Evolutionary conservation across 2,329 filamentous ascomycete species (phyloP).

Genomic region (Neurospora sp.): DNA sequence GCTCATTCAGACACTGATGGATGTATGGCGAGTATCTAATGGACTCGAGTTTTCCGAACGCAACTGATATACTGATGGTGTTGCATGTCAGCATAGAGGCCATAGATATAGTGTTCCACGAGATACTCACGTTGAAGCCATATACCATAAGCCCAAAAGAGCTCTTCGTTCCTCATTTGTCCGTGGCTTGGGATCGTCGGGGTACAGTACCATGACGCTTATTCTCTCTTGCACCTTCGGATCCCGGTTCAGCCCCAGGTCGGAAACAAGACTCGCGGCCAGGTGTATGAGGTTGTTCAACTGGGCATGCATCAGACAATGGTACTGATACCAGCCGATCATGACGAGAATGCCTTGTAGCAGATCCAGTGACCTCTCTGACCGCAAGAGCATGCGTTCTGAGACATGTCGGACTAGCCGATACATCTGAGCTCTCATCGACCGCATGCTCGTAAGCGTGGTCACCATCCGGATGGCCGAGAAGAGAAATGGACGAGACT

Average conservation of each 20-base stretch:
- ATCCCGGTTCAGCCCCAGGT: slow-evolving; percentile 35
- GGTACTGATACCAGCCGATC: slow-evolving; percentile 43
- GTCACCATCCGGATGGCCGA: slow-evolving; percentile 40
- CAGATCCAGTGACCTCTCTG: slow-evolving; percentile 40
- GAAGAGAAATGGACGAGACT: slow-evolving; percentile 37
- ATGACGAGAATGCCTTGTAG: slow-evolving; percentile 40
- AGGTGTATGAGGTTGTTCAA: slow-evolving; percentile 41
- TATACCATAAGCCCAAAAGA: slow-evolving; percentile 43
- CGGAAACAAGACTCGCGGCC: slow-evolving; percentile 35
- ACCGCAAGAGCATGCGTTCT: slow-evolving; percentile 39
- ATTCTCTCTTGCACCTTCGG: slow-evolving; percentile 33
- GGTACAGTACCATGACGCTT: slow-evolving; percentile 31
- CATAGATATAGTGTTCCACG: not conserved
- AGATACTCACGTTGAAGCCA: slow-evolving; percentile 38
- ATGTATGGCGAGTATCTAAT: slow-evolving; percentile 44
- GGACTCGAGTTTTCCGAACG: slow-evolving; percentile 35
- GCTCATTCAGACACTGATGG: slow-evolving; percentile 36
- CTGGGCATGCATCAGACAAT: slow-evolving; percentile 44
- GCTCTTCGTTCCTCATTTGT: slow-evolving; percentile 44
- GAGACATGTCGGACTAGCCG: slow-evolving; percentile 35
- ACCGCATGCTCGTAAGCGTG: slow-evolving; percentile 35
- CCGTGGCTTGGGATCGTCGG: slow-evolving; percentile 27
- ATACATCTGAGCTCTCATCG: slow-evolving; percentile 41
- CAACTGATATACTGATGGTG: slow-evolving; percentile 29
- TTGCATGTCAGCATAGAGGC: not conserved